Conservation (phyloP, 1,139 yeast species). For the Komagataea norvegica region DNA sequence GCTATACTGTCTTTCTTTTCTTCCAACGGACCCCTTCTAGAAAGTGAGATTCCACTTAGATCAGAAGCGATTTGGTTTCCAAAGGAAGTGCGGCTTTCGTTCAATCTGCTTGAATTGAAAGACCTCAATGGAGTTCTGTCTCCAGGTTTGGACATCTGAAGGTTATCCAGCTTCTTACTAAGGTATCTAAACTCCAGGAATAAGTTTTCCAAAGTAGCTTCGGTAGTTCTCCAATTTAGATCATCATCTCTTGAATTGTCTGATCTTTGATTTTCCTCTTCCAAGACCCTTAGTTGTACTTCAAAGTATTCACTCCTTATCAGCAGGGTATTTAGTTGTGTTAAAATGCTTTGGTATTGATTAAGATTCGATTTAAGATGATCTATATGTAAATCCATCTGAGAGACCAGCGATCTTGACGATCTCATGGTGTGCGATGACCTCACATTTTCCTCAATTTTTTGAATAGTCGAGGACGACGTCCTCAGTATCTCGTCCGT, state of each 20-base stretch:
- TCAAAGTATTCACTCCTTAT: conserved; percentile 37
- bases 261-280: conserved; percentile 23
- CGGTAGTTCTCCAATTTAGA: conserved; percentile 39
- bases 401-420: conserved; percentile 16
- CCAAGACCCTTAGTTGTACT: conserved; percentile 34
- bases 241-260: conserved; percentile 28
- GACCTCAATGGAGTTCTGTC: conserved; percentile 5
- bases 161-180: conserved; percentile 19
- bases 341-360: conserved; percentile 20
- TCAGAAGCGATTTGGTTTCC: no score
- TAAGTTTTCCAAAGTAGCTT: conserved; percentile 46
- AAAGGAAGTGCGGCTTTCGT: not conserved
- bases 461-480: conserved; percentile 18
- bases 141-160: conserved; percentile 4
- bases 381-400: conserved; percentile 18
- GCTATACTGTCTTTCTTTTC: no score
- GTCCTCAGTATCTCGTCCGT: conserved; percentile 20
- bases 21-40: no score
- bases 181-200: conserved; percentile 43
- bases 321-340: conserved; percentile 32
- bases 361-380: conserved; percentile 14
- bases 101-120: not conserved
- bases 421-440: conserved; percentile 18
- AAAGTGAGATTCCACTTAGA: no score
- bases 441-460: conserved; percentile 22